Conservation (phyloP, 2,329 filamentous ascomycete genomes). For the Fusarium ramigenum region DNA sequence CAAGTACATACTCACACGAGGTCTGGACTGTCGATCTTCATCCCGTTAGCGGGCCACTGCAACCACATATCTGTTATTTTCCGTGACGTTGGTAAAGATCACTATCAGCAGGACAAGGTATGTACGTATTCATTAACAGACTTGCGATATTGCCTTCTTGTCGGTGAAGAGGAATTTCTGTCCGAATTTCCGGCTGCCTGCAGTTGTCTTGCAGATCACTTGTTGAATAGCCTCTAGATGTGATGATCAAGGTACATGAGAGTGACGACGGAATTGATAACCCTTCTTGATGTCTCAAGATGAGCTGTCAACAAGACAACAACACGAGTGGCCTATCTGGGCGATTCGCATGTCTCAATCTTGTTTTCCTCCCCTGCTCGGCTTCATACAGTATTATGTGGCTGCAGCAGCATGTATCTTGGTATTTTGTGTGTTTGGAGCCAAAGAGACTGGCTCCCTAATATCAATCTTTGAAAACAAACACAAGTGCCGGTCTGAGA, state of each 20-base stretch:
- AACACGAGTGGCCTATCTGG: background rate
- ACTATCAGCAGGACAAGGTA: background rate
- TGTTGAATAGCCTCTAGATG: conserved; percentile 9
- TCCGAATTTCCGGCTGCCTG: conserved; percentile 13
- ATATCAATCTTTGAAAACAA: background rate
- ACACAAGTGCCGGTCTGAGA: conserved; percentile 11
- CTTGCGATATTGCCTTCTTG: conserved; percentile 19
- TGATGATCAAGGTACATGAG: conserved; percentile 17
- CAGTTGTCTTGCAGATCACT: background rate
- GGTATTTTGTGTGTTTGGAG: background rate
- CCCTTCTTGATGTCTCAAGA: background rate
- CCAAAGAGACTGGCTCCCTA: background rate
- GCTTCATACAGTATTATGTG: background rate
- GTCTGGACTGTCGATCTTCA: conserved; percentile 33
- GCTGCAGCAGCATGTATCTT: conserved; percentile 11
- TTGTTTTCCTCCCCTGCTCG: conserved; percentile 8
- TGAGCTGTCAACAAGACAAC: conserved; percentile 10
- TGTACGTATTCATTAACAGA: background rate
- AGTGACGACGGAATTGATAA: conserved; percentile 8
- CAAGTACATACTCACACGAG: background rate
- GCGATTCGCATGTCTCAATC: background rate
- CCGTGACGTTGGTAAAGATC: conserved; percentile 8
- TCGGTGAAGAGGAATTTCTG: conserved; percentile 21
- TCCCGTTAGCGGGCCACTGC: conserved; percentile 20
- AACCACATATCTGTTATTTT: conserved; percentile 17